phyloP scores from a whole-genome alignment of 331 rosid genomes.

The Malus hybrid region DNA sequence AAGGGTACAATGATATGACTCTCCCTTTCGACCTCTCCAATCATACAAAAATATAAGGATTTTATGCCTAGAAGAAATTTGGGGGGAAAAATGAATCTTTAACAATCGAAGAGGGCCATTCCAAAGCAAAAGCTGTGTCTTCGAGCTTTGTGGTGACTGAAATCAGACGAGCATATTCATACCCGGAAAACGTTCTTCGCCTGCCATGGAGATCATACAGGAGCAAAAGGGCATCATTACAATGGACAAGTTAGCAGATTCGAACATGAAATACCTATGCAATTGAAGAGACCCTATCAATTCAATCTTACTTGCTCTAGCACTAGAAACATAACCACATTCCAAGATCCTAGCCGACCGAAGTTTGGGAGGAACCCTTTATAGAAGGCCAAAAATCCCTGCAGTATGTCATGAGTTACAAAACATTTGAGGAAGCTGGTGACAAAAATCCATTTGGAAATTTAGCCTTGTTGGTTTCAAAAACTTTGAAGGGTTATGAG shows the following conservation, averaged over 20 bases:
- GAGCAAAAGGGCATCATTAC: constrained; percentile 2
- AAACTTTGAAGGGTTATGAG: background rate
- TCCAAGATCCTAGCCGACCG: constrained; percentile 84
- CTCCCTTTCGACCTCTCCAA: background rate
- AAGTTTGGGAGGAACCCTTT: constrained; percentile 93
- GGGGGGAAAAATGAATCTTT: background rate
- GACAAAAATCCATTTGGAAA: background rate
- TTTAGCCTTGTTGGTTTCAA: background rate
- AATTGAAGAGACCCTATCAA: background rate
- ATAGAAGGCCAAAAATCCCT: constrained; percentile 91
- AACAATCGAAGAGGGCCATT: background rate
- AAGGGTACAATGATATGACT: background rate
- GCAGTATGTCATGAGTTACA: constrained; percentile 22
- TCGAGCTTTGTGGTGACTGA: background rate
- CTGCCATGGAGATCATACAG: constrained; percentile 28
- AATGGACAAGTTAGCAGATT: background rate
- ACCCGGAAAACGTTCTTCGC: constrained; percentile 36
- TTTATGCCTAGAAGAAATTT: background rate
- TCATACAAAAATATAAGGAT: background rate
- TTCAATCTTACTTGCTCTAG: constrained; percentile 73
- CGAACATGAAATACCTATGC: background rate
- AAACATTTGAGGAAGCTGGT: background rate
- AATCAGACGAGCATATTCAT: background rate
- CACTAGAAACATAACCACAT: constrained; percentile 74
- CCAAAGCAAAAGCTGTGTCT: background rate